Base-by-base conservation (phyloP, 495 filamentous ascomycete species). In the Hypomontagnella monticulosa region DNA sequence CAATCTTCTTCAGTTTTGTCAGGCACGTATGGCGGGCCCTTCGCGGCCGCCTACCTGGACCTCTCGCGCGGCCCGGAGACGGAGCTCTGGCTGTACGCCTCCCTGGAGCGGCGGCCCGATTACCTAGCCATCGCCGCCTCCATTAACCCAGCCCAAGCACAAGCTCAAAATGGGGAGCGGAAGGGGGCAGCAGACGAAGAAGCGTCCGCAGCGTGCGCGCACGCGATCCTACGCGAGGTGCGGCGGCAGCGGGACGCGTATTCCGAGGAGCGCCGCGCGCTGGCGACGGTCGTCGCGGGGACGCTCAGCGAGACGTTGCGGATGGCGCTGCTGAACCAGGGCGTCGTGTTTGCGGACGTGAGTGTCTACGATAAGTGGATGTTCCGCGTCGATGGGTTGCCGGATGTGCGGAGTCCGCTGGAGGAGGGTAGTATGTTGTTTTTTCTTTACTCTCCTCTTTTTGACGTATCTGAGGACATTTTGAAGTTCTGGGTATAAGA, bases 81-180 rank as follows among this genome's bases (percentile, higher is more conserved):
- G 15, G 82, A 89, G 63, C 76, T 86, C 11, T 83, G 84, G 80
- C 20, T 90, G 3, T 90, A 85, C 62, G 81, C 76, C 27, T 86
- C 84, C 15, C 64, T 85, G 0, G 88, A 89, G 63, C 37, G 16
- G 15, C 15, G 42, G 6, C 14, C 40, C 16, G 5, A 41, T 36
- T 12, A 32, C 42, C 20, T 19, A 10, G 43, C 18, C 0, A 0
- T 15, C 7, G 15, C 38, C 1, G 15, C 36, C 3, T 32, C 50
- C 0, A n/a, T 18, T 0, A 49, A 30, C 0, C 43, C 19, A 1
- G 0, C 4, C 0, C n/a, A n/a, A n/a, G n/a, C n/a, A n/a, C n/a
- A n/a, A n/a, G n/a, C n/a, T n/a, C n/a, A n/a, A n/a, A n/a, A 9
- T 4, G 57, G 43, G 32, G 51, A 58, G 4, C 16, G 44, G 1